Conservation (phyloP, 176 grass and related monocot genomes). For the Chrysopogon serrulatus region DNA sequence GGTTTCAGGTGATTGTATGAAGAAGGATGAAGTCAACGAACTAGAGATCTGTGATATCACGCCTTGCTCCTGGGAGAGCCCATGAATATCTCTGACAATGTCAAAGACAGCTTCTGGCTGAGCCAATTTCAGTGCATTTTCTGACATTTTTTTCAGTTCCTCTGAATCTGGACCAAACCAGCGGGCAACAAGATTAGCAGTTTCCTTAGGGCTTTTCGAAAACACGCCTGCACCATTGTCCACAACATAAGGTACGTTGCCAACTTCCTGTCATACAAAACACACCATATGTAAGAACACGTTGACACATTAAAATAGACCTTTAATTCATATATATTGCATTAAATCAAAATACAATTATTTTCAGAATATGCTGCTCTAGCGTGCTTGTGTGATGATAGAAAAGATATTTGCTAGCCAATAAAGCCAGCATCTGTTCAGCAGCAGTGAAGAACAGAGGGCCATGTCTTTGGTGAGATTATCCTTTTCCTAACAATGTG, state of each 20-base stretch:
- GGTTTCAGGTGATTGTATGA: slow-evolving; percentile 29
- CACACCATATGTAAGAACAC: not conserved
- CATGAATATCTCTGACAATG: slow-evolving; percentile 89
- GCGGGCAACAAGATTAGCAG: slow-evolving; percentile 60
- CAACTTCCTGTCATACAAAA: slow-evolving; percentile 75
- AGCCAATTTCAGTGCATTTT: slow-evolving; percentile 84
- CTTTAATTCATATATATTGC: not conserved
- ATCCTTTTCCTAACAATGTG: not conserved
- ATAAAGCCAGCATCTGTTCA: not conserved
- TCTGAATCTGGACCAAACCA: slow-evolving; percentile 78
- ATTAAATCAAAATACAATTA: not conserved
- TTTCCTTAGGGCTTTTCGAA: slow-evolving; percentile 91
- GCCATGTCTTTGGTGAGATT: not conserved
- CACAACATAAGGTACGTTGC: slow-evolving; percentile 95
- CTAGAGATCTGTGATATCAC: slow-evolving; percentile 73
- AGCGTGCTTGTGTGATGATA: not conserved
- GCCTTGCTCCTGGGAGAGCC: slow-evolving; percentile 59
- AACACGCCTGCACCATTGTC: slow-evolving; percentile 96
- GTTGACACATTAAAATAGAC: not conserved
- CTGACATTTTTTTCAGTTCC: slow-evolving; percentile 83
- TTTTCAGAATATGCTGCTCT: not conserved
- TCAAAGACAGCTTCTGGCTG: slow-evolving; percentile 95
- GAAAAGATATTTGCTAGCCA: not conserved
- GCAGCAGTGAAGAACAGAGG: not conserved
- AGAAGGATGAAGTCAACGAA: slow-evolving; percentile 73